Evolutionary conservation across 768 basidiomycete genomes (phyloP).

Genomic region (Auriculariales sp.): DNA sequence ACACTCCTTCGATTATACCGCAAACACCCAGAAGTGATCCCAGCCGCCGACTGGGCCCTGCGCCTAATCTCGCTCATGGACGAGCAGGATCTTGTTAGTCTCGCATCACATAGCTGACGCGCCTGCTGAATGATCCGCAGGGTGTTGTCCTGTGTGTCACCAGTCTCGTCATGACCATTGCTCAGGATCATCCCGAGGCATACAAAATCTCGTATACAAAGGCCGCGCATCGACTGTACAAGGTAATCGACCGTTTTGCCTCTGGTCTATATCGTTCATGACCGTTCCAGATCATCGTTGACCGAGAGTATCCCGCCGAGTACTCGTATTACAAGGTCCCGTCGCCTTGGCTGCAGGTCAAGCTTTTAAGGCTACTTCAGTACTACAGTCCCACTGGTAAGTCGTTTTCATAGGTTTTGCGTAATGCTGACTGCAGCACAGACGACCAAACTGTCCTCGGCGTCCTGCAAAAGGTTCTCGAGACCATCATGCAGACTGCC

Average conservation of each 20-base stretch:
- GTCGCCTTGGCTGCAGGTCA: slow-evolving; percentile 94
- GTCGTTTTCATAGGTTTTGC: no score
- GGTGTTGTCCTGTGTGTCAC: slow-evolving; percentile 92
- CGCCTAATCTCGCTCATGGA: slow-evolving; percentile 94
- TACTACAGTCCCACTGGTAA: slow-evolving; percentile 91
- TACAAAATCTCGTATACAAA: slow-evolving; percentile 89
- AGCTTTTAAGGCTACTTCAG: slow-evolving; percentile 81
- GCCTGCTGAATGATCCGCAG: slow-evolving; percentile 22
- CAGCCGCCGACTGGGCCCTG: slow-evolving; percentile 88
- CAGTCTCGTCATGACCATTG: slow-evolving; percentile 83
- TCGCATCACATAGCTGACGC: slow-evolving; percentile 1
- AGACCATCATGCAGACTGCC: slow-evolving; percentile 81
- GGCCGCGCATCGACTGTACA: slow-evolving; percentile 78
- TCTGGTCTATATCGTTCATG: neutral
- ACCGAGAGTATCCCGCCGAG: slow-evolving; percentile 73
- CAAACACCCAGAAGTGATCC: slow-evolving; percentile 90
- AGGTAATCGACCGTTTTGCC: slow-evolving; percentile 27
- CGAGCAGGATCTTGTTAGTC: slow-evolving; percentile 63
- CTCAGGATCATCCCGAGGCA: slow-evolving; percentile 85
- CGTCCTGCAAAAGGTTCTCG: slow-evolving; percentile 68
- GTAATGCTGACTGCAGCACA: no score
- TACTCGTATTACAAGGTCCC: slow-evolving; percentile 98
- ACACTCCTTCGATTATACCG: slow-evolving; percentile 86
- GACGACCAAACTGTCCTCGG: slow-evolving; percentile 72
- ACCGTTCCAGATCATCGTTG: slow-evolving; percentile 63